Conservation (phyloP, 345 rosid species). For the Litchi chinensis region DNA sequence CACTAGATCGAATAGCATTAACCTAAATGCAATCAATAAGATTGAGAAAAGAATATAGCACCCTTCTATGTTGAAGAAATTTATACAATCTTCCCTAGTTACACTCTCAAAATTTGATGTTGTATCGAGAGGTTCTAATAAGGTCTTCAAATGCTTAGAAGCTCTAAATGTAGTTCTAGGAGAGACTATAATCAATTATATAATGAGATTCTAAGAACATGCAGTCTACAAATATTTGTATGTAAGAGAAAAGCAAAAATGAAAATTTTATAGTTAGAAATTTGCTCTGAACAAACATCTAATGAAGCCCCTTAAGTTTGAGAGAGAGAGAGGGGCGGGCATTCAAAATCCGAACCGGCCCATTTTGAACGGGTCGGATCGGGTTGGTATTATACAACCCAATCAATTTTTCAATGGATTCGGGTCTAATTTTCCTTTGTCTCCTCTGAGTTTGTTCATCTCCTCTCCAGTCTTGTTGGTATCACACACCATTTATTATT, state of each 20-base stretch:
- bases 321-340: too few relatives aligned
- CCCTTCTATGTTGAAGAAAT: neutral
- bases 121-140: conserved; percentile 39
- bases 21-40: neutral
- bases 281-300: too few relatives aligned
- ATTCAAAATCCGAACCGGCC: too few relatives aligned
- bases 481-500: too few relatives aligned
- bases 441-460: too few relatives aligned
- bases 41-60: neutral
- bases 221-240: conserved; percentile 58
- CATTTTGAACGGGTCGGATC: too few relatives aligned
- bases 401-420: too few relatives aligned
- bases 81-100: conserved; percentile 40
- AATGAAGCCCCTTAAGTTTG: too few relatives aligned
- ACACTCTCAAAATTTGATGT: conserved; percentile 27
- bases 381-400: too few relatives aligned
- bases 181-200: conserved; percentile 65
- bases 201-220: conserved; percentile 59
- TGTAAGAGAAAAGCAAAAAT: conserved; percentile 30
- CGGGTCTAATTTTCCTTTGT: too few relatives aligned
- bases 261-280: conserved; percentile 6
- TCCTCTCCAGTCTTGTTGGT: too few relatives aligned
- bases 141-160: conserved; percentile 52
- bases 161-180: conserved; percentile 64
- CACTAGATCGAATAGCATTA: neutral